A percentile compares a stretch with the other conserved stretches of the same genome.
These are phyloP conservation scores for Picochlorum sp. DNA, from an alignment of 139 green algal genomes.

Conservation along the genomic window DNA sequence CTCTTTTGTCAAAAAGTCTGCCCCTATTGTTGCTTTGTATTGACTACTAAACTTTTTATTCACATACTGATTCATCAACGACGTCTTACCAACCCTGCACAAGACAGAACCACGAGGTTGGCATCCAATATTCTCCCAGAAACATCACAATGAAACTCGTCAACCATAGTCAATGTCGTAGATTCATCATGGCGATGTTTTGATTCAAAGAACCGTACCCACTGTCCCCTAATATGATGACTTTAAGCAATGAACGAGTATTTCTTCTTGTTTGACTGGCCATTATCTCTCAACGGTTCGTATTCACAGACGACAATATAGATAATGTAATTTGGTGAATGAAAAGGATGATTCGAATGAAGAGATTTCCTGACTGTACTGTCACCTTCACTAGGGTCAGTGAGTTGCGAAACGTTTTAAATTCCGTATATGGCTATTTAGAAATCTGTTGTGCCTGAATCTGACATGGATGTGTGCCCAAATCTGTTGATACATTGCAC, in stretches of 20 bases:
- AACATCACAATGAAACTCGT: background rate
- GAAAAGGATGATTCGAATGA: no score
- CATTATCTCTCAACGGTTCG: constrained; percentile 3
- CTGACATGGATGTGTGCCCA: no score
- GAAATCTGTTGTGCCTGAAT: no score
- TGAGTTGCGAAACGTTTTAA: no score
- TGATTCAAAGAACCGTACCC: constrained; percentile 48
- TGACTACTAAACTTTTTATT: constrained; percentile 98
- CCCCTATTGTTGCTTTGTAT: constrained; percentile 99
- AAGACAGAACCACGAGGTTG: background rate
- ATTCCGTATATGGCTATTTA: no score
- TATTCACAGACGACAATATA: no score
- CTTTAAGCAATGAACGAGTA: constrained; percentile 81
- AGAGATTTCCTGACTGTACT: no score
- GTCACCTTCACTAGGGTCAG: no score
- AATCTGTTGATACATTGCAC: no score
- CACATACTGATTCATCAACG: constrained; percentile 99
- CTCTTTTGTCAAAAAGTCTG: constrained; percentile 98
- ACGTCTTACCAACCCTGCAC: constrained; percentile 93
- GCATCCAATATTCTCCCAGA: background rate
- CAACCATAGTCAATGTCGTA: background rate
- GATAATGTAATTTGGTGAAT: no score
- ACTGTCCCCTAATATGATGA: constrained; percentile 98
- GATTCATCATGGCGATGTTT: background rate
- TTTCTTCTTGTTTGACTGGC: constrained; percentile 10